These are phyloP conservation scores for Theobroma grandiflorum DNA, from an alignment of 441 rosid genomes.

Conservation along the genomic window DNA sequence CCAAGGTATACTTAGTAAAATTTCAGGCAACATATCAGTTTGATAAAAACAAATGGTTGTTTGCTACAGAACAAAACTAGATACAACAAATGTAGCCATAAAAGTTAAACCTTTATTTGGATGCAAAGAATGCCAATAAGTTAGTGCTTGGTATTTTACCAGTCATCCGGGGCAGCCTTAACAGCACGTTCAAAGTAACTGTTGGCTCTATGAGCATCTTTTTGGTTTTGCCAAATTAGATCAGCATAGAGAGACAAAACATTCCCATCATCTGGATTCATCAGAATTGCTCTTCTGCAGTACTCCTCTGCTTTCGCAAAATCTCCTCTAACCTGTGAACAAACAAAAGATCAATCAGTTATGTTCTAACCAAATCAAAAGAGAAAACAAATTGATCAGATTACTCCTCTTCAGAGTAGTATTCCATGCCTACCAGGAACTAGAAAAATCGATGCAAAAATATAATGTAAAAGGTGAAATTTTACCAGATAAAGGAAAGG, in stretches of 20 bases:
- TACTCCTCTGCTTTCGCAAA: slow-evolving; percentile 74
- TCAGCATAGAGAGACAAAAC: slow-evolving; percentile 80
- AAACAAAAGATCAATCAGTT: background rate
- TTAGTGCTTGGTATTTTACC: slow-evolving; percentile 46
- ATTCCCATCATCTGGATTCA: slow-evolving; percentile 68
- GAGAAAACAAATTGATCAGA: background rate
- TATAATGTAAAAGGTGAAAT: background rate
- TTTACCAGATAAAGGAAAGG: background rate
- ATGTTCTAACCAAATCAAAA: background rate
- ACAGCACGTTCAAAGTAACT: slow-evolving; percentile 79
- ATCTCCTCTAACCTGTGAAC: slow-evolving; percentile 66
- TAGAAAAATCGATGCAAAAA: too few relatives aligned
- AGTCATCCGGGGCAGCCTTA: slow-evolving; percentile 78
- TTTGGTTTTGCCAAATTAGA: slow-evolving; percentile 70
- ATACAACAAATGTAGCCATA: background rate
- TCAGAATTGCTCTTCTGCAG: slow-evolving; percentile 78
- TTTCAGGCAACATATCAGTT: background rate
- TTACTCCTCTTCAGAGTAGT: too few relatives aligned
- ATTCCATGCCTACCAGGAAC: too few relatives aligned
- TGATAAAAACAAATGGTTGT: background rate
- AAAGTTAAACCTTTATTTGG: background rate
- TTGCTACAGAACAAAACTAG: background rate
- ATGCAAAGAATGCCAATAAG: background rate
- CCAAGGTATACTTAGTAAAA: too few relatives aligned
- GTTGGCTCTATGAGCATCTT: slow-evolving; percentile 75